These are phyloP conservation scores for Rhizoclosmatium sp. DNA, from an alignment of 192 early-diverging fungal genomes.

Conservation along the genomic window DNA sequence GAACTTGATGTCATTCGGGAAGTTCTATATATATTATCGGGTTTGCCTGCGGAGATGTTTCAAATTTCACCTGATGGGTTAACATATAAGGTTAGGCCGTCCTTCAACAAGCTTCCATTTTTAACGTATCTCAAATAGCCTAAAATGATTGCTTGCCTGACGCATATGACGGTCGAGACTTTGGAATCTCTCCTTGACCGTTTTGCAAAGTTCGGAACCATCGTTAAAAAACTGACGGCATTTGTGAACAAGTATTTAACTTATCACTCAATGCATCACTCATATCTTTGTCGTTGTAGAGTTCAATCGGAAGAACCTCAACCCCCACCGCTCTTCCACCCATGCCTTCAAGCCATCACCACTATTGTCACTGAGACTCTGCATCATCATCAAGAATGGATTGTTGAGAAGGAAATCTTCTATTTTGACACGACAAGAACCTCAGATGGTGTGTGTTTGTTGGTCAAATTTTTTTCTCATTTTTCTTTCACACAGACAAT, in stretches of 20 bases:
- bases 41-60: constrained; percentile 34
- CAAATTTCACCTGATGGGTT: neutral
- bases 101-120: neutral
- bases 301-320: neutral
- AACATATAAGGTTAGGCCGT: constrained; percentile 11
- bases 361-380: neutral
- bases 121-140: constrained; percentile 14
- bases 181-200: constrained; percentile 15
- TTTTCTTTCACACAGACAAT: constrained; percentile 8
- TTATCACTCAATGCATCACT: neutral
- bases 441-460: constrained; percentile 2
- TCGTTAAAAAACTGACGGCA: neutral
- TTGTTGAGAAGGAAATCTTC: constrained; percentile 3
- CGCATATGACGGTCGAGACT: constrained; percentile 24
- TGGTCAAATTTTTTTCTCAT: neutral
- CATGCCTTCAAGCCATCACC: constrained; percentile 13
- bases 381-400: neutral
- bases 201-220: constrained; percentile 14
- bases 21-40: constrained; percentile 20
- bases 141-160: constrained; percentile 34
- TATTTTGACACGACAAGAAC: neutral
- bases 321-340: neutral
- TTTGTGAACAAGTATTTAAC: constrained; percentile 17
- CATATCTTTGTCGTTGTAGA: neutral
- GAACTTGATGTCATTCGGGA: constrained; percentile 34